phyloP scores from a whole-genome alignment of 306 rosid species.

The Phaseolus lunatus region DNA sequence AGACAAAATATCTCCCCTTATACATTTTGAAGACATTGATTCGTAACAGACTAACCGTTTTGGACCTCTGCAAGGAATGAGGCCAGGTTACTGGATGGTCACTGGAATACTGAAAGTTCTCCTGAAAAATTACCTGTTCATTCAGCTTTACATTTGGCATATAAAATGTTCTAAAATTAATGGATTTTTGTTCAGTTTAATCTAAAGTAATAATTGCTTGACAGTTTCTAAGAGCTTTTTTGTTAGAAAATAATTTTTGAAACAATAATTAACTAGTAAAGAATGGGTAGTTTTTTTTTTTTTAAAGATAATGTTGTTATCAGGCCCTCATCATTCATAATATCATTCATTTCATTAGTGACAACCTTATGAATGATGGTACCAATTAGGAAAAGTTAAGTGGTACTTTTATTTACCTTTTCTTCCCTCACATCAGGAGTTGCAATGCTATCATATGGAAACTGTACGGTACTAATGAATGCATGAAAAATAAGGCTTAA shows the following conservation, averaged over 20 bases:
- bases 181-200: not conserved
- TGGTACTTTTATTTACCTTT: too few species aligned
- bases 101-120: not conserved
- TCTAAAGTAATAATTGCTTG: not conserved
- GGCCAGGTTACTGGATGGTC: not conserved
- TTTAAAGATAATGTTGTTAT: not conserved
- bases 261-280: not conserved
- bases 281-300: not conserved
- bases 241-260: not conserved
- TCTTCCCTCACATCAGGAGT: not conserved
- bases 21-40: not conserved
- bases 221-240: not conserved
- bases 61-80: not conserved
- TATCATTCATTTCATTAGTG: not conserved
- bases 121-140: not conserved
- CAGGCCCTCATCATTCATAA: not conserved
- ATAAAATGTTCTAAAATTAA: not conserved
- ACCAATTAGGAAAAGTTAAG: not conserved
- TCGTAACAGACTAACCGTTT: not conserved
- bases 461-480: not conserved
- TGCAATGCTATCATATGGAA: not conserved
- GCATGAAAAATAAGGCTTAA: not conserved
- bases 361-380: not conserved
- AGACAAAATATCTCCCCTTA: not conserved
- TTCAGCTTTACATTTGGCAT: slow-evolving; percentile 10